A percentile compares a stretch with the other conserved stretches of the same genome.
phyloP scores from a whole-genome alignment of 441 rosid genomes.

The Erysimum pusillum region DNA sequence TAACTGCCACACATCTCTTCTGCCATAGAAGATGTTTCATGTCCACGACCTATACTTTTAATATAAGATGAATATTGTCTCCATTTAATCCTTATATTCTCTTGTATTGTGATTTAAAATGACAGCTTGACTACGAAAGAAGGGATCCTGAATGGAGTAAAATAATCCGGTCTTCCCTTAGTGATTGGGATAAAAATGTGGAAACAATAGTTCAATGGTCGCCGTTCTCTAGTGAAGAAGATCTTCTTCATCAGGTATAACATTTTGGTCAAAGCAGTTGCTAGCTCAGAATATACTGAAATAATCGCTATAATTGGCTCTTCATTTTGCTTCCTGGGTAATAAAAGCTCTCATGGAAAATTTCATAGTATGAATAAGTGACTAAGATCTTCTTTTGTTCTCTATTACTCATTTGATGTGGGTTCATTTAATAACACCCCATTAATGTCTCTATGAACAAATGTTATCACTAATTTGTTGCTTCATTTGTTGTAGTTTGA shows the following conservation, averaged over 20 bases:
- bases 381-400: no score
- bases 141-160: conserved; percentile 66
- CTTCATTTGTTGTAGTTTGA: conserved; percentile 51
- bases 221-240: conserved; percentile 75
- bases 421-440: no score
- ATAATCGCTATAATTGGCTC: no score
- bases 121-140: conserved; percentile 83
- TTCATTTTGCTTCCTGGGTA: no score
- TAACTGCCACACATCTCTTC: neutral
- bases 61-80: no score
- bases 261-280: no score
- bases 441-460: no score
- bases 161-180: conserved; percentile 58
- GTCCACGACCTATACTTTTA: neutral
- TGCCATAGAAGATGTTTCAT: conserved; percentile 20
- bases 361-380: no score
- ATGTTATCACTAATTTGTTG: conserved; percentile 26
- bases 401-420: conserved; percentile 17
- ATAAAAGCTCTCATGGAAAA: no score
- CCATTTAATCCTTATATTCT: no score
- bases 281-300: no score
- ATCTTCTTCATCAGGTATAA: conserved; percentile 86
- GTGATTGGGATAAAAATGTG: conserved; percentile 77
- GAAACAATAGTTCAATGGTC: conserved; percentile 86
- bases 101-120: conserved; percentile 45